phyloP scores from a whole-genome alignment of 345 rosid species.

The Eucalyptus dawsonii region DNA sequence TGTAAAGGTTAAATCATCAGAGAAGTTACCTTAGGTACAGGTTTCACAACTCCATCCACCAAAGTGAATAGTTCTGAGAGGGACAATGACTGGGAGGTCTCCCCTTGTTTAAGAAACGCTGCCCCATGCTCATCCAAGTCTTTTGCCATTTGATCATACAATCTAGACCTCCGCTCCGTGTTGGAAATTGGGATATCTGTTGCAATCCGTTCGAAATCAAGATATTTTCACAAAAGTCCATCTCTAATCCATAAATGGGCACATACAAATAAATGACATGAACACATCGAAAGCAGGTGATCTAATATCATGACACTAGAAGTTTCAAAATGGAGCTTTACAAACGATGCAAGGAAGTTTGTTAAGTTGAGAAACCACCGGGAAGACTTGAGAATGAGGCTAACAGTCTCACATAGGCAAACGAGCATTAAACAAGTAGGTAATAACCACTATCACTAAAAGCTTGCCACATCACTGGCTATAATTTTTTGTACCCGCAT shows the following conservation, averaged over 20 bases:
- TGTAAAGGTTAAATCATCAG: neutral
- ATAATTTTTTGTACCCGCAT: neutral
- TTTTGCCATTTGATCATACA: conserved; percentile 74
- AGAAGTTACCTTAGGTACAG: conserved; percentile 51
- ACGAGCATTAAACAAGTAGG: neutral
- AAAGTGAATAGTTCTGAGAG: conserved; percentile 71
- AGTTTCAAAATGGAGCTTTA: neutral
- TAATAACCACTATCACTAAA: neutral
- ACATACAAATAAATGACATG: neutral
- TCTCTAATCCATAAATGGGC: neutral
- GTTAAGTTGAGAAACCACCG: neutral
- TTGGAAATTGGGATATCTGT: conserved; percentile 30
- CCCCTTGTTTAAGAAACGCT: conserved; percentile 62
- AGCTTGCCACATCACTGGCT: neutral
- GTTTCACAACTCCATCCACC: conserved; percentile 50
- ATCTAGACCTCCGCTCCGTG: conserved; percentile 32
- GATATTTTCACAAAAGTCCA: neutral
- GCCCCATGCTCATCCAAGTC: conserved; percentile 74
- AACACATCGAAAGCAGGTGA: neutral
- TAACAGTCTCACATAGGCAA: neutral
- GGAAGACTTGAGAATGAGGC: neutral
- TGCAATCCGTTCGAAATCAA: neutral
- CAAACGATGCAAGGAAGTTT: neutral
- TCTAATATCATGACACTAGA: neutral
- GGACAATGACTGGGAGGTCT: conserved; percentile 80